phyloP scores from a whole-genome alignment of 2,329 filamentous ascomycete species.

The Pyricularia grisea region DNA sequence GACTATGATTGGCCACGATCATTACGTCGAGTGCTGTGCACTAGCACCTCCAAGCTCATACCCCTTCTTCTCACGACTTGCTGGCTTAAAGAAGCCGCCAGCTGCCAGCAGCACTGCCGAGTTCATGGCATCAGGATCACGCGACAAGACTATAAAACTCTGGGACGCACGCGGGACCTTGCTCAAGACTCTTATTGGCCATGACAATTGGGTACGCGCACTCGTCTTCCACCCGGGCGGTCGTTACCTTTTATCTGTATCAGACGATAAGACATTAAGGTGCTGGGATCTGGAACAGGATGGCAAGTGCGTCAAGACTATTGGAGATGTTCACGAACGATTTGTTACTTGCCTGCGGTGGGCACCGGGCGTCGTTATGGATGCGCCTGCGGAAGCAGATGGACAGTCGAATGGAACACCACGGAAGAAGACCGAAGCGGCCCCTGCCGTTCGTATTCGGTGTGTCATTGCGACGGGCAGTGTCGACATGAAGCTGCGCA shows the following conservation, averaged over 20 bases:
- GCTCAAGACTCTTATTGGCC: constrained; percentile 75
- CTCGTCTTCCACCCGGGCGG: constrained; percentile 86
- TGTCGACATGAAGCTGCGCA: constrained; percentile 69
- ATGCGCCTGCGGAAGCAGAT: constrained; percentile 28
- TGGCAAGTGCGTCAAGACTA: constrained; percentile 76
- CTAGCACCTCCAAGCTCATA: constrained; percentile 77
- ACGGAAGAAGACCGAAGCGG: constrained; percentile 37
- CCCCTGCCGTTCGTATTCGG: constrained; percentile 54
- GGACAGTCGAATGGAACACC: constrained; percentile 22
- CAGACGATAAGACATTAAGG: constrained; percentile 84
- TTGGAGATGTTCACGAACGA: constrained; percentile 66
- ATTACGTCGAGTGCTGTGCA: constrained; percentile 76
- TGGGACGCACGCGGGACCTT: constrained; percentile 82
- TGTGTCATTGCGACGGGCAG: constrained; percentile 84
- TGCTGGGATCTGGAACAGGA: constrained; percentile 94
- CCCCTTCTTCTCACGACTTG: constrained; percentile 63
- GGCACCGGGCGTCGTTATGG: constrained; percentile 68
- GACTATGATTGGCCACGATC: constrained; percentile 77
- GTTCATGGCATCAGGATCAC: constrained; percentile 78
- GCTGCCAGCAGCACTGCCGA: constrained; percentile 66
- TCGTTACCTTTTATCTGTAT: constrained; percentile 77
- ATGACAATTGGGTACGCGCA: constrained; percentile 89
- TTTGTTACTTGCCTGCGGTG: constrained; percentile 83
- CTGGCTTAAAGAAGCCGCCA: constrained; percentile 76
- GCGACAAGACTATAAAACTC: constrained; percentile 84